Conservation (phyloP, 768 basidiomycete genomes). For the Tubosaeta sp. region DNA sequence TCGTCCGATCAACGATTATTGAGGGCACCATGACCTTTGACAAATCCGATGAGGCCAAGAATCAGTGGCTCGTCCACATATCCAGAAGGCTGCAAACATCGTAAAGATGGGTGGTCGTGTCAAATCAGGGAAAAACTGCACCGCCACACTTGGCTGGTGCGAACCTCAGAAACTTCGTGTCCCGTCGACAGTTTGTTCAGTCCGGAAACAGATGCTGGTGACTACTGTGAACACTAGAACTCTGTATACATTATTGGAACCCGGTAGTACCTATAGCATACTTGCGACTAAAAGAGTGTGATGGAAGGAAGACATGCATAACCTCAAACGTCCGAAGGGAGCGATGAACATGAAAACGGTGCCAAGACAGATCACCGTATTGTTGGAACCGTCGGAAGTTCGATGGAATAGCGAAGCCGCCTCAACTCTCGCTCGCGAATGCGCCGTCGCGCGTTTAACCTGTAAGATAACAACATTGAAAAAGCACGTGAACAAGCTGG, state of each 20-base stretch:
- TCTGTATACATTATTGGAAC: background rate
- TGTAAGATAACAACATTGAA: background rate
- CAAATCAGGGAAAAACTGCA: too few species aligned
- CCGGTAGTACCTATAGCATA: background rate
- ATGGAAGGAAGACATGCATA: background rate
- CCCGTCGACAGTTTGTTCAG: too few species aligned
- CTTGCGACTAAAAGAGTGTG: background rate
- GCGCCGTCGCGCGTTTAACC: conserved; percentile 6
- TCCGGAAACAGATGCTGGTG: too few species aligned
- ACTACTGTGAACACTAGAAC: background rate
- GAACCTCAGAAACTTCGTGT: too few species aligned
- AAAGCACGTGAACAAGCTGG: background rate
- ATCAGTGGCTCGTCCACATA: too few species aligned
- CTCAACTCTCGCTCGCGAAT: conserved; percentile 11
- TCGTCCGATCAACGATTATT: too few species aligned
- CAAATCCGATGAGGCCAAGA: too few species aligned
- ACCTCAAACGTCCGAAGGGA: background rate
- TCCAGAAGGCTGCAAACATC: too few species aligned
- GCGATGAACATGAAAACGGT: background rate
- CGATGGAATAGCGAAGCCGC: background rate
- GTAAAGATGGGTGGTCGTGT: too few species aligned
- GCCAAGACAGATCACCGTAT: background rate
- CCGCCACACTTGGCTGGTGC: too few species aligned
- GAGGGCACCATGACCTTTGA: too few species aligned
- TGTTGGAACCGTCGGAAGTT: conserved; percentile 4